Conservation (phyloP, 78 protist species). For the Dictyostelium discoideum region dicty_2.7 NC_007088.5:5565501-5566000, state of each 20-base stretch:
- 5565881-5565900: neutral
- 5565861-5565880: neutral
- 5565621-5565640: neutral
- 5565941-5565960: constrained; percentile 14
- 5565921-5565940: neutral
- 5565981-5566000: constrained; percentile 65
- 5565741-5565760: neutral
- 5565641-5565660: neutral
- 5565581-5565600: too few species aligned
- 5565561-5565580: too few species aligned
- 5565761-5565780: neutral
- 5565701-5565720: neutral
- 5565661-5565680: neutral
- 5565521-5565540: too few species aligned
- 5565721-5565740: constrained; percentile 44
- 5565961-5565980: constrained; percentile 23
- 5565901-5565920: neutral
- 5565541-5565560: too few species aligned
- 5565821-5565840: neutral
- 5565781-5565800: too few species aligned
- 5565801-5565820: neutral
- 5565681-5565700: neutral
- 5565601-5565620: too few species aligned
- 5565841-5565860: neutral
- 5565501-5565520: too few species aligned